Percentiles rank a stretch among this genome's conserved stretches.
Evolutionary conservation across 805 yeast genomes (phyloP).

Genomic region (Candida hispaniensis): DNA sequence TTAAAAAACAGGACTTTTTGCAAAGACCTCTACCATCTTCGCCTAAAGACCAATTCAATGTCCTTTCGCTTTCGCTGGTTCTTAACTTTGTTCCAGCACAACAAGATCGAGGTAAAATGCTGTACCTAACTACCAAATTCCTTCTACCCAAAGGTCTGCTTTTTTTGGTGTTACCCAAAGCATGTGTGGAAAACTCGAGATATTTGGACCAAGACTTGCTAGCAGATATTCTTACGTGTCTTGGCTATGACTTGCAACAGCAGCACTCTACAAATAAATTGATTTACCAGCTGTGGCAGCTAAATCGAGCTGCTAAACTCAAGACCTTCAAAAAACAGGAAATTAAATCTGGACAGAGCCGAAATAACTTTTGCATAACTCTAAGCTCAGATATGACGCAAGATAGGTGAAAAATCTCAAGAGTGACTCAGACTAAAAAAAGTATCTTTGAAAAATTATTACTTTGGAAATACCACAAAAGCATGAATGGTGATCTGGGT

Average conservation of each 20-base stretch:
- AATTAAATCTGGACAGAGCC: slow-evolving; percentile 43
- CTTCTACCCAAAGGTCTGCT: slow-evolving; percentile 33
- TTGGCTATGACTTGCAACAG: slow-evolving; percentile 47
- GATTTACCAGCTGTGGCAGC: slow-evolving; percentile 57
- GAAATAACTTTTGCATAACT: slow-evolving; percentile 61
- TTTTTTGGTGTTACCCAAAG: slow-evolving; percentile 78
- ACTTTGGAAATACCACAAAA: too few species aligned
- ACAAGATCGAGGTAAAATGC: slow-evolving; percentile 64
- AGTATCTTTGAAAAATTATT: too few species aligned
- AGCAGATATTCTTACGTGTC: slow-evolving; percentile 37
- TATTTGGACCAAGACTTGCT: slow-evolving; percentile 46
- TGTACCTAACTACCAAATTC: slow-evolving; percentile 47
- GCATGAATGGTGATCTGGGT: too few species aligned
- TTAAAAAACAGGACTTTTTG: slow-evolving; percentile 77
- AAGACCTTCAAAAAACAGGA: slow-evolving; percentile 36
- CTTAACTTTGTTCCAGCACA: slow-evolving; percentile 79
- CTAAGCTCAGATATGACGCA: too few species aligned
- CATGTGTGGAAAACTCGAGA: slow-evolving; percentile 76
- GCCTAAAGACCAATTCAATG: slow-evolving; percentile 37
- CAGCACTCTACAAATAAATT: slow-evolving; percentile 58
- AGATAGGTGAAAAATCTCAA: too few species aligned
- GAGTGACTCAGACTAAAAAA: too few species aligned
- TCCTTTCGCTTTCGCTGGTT: slow-evolving; percentile 77
- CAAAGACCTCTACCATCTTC: slow-evolving; percentile 47
- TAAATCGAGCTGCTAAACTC: slow-evolving; percentile 26